Percentiles rank a stretch among this genome's conserved stretches.
Conservation (phyloP, 2,329 filamentous ascomycete genomes). For the Hymenotorrendiella dingleyae region DNA sequence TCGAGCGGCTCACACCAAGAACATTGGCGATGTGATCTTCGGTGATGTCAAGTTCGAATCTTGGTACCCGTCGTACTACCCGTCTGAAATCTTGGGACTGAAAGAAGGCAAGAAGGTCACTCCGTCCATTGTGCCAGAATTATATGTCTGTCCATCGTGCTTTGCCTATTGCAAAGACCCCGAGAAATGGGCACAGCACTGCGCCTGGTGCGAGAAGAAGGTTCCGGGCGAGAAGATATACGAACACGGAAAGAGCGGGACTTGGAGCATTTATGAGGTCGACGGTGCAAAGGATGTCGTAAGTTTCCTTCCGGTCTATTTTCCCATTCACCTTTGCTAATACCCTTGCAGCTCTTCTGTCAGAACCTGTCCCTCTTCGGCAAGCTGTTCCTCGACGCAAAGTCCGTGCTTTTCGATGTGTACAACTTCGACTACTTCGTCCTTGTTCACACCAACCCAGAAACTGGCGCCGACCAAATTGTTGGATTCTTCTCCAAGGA, state of each 20-base stretch:
- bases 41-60: no score
- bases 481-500: constrained; percentile 99
- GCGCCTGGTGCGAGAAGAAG: constrained; percentile 47
- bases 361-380: constrained; percentile 95
- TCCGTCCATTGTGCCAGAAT: no score
- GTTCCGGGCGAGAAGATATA: constrained; percentile 72
- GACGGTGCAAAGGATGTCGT: constrained; percentile 81
- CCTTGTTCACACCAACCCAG: constrained; percentile 66
- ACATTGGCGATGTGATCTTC: no score
- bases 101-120: no score
- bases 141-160: constrained; percentile 88
- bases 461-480: constrained; percentile 46
- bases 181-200: constrained; percentile 52
- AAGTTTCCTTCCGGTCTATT: constrained; percentile 25
- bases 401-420: constrained; percentile 97
- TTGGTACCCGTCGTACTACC: no score
- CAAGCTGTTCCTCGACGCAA: constrained; percentile 96
- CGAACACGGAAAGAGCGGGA: constrained; percentile 56
- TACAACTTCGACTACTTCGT: constrained; percentile 92
- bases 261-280: constrained; percentile 86
- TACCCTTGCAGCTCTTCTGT: constrained; percentile 64
- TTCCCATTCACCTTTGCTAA: background rate
- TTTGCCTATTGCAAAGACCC: constrained; percentile 80
- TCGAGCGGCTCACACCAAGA: no score
- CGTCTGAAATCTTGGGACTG: no score